Percentiles rank a stretch among this genome's conserved stretches.
phyloP scores from a whole-genome alignment of 2,329 filamentous ascomycete genomes.

The Pseudogymnoascus sp. region DNA sequence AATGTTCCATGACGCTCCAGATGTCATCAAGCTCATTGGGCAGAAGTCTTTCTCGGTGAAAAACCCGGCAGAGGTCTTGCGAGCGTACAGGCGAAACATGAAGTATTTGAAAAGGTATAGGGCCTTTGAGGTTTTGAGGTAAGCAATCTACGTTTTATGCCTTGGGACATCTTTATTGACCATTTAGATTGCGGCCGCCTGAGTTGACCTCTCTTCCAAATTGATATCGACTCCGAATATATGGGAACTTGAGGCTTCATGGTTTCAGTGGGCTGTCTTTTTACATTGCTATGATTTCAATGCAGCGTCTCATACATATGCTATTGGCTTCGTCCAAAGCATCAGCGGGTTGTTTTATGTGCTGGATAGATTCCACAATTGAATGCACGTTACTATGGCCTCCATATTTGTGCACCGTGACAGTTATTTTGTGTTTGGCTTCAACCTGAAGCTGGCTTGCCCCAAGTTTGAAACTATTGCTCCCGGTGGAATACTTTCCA shows the following conservation, averaged over 20 bases:
- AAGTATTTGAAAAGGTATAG: slow-evolving; percentile 60
- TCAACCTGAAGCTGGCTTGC: neutral
- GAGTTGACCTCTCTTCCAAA: neutral
- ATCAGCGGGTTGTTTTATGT: neutral
- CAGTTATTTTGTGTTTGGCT: neutral
- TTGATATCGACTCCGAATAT: neutral
- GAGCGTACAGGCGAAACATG: slow-evolving; percentile 62
- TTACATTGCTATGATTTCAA: neutral
- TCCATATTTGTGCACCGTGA: neutral
- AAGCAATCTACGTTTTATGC: slow-evolving; percentile 27
- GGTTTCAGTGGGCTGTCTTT: neutral
- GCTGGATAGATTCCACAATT: neutral
- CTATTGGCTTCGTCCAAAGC: neutral
- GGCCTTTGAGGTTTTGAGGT: slow-evolving; percentile 75
- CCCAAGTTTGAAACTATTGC: neutral
- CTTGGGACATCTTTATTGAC: neutral
- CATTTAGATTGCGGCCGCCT: neutral
- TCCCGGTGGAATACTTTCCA: neutral
- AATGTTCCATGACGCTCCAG: slow-evolving; percentile 61
- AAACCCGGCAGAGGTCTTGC: slow-evolving; percentile 48
- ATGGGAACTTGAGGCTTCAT: neutral
- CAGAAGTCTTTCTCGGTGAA: slow-evolving; percentile 36
- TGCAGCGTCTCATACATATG: neutral
- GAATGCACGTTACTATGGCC: neutral
- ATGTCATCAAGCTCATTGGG: slow-evolving; percentile 51